Base-by-base conservation (phyloP, 345 rosid genomes). In the Lumnitzera littorea region DNA sequence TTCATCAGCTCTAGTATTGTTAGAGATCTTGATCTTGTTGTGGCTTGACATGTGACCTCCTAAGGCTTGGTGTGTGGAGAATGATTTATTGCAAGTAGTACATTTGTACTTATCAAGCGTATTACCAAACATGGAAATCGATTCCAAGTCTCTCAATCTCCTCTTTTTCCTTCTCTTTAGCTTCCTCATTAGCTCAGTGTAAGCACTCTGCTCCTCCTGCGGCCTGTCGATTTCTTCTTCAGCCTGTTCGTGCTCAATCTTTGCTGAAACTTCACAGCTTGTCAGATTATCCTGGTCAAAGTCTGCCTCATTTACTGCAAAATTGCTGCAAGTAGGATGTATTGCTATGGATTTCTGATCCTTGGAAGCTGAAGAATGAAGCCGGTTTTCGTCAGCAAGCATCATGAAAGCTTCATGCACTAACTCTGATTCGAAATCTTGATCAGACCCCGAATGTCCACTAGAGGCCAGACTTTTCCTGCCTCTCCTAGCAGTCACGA, bases 11-110 rank as follows among this genome's bases (percentile, higher is more conserved):
- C 16, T 27, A 2, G 6, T 51, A 51, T 10, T n/a, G 4, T 51
- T 23, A 12, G 13, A 5, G 11, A n/a, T 27, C 63, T 65, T 68
- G 62, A 62, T 60, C 24, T 69, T 76, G 65, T 76, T 76, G 53
- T 72, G 76, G 25, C 61, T 62, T 0, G 74, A 74, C 58, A 67
- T 60, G 43, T 72, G 82, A n/a, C 82, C 75, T 13, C 79, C 79
- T 2, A 74, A 55, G 31, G 80, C 77, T 57, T 66, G 82, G 57
- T 72, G 76, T 5, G 76, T 59, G 23, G 72, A 58, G 24, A 78
- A 78, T 24, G 71, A 70, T 63, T 72, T 72, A 27, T 55, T 53
- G 59, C 82, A 74, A 53, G 62, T 66, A 2, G 67, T 56, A 51
- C 77, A 72, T 58, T 48, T 64, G 24, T 63, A 58, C 43, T 41